Evolutionary conservation across 177 flowering plant genomes (phyloP).

Genomic region (Vitis hybrid): DNA sequence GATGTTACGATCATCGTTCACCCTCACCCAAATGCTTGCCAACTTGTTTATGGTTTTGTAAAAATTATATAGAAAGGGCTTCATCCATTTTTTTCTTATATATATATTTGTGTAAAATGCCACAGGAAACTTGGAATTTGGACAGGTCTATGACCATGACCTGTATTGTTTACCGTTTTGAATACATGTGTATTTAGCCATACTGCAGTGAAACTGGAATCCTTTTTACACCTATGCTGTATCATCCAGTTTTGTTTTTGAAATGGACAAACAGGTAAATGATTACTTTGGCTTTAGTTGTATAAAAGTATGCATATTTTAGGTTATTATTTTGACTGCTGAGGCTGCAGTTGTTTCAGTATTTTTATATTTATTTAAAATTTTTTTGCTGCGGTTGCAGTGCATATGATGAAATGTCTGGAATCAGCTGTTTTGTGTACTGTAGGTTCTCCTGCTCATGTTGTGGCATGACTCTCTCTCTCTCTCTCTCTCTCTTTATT

Average conservation of each 20-base stretch:
- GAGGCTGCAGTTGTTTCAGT: background rate
- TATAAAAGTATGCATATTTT: background rate
- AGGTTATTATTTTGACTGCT: background rate
- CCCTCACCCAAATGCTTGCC: background rate
- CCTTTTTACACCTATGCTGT: background rate
- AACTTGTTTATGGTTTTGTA: conserved; percentile 3
- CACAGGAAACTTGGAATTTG: conserved; percentile 2
- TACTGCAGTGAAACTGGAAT: background rate
- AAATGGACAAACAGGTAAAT: background rate
- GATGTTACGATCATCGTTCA: background rate
- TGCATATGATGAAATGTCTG: too few relatives aligned
- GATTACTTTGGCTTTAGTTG: background rate
- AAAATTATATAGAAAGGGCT: background rate
- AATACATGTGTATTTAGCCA: background rate
- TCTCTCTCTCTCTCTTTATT: too few relatives aligned
- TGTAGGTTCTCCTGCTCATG: too few relatives aligned
- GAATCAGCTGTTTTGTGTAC: too few relatives aligned
- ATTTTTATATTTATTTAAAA: too few relatives aligned
- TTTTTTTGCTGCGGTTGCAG: too few relatives aligned
- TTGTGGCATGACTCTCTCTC: too few relatives aligned
- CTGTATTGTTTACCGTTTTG: too few relatives aligned
- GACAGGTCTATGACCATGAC: too few relatives aligned
- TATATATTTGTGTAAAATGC: conserved; percentile 7
- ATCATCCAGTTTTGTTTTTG: background rate
- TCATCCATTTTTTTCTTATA: background rate